Percentiles rank a stretch among this genome's conserved stretches.
These are phyloP conservation scores for Cerioporus squamosus DNA, from an alignment of 1,284 basidiomycete genomes.

Conservation along the genomic window DNA sequence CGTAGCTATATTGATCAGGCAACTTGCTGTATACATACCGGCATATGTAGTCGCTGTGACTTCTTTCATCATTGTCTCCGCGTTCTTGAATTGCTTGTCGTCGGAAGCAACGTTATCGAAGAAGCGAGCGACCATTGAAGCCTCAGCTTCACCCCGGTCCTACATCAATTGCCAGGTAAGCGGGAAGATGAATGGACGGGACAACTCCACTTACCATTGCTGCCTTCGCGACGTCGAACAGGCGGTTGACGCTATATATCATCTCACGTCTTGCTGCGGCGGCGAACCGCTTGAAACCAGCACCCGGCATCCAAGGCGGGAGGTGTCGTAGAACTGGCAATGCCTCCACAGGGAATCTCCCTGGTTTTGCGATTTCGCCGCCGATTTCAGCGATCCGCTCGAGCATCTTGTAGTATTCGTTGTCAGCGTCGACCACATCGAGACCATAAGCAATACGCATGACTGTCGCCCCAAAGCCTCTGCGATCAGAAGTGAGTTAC, in stretches of 20 bases:
- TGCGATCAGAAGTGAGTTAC: background rate
- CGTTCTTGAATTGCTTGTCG: background rate
- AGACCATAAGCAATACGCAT: slow-evolving; percentile 5
- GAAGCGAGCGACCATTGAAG: background rate
- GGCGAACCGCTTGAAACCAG: slow-evolving; percentile 14
- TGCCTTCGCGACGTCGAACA: background rate
- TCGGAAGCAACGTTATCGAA: background rate
- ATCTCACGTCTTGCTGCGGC: background rate
- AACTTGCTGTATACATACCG: background rate
- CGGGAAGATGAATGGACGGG: background rate
- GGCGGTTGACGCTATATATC: background rate
- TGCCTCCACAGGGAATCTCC: slow-evolving; percentile 4
- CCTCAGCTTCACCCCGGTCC: background rate
- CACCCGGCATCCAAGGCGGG: slow-evolving; percentile 11
- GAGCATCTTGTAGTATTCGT: slow-evolving; percentile 8
- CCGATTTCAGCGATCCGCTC: background rate
- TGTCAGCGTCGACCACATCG: slow-evolving; percentile 14
- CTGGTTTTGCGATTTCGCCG: background rate
- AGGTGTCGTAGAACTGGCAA: slow-evolving; percentile 6
- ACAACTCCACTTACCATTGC: background rate
- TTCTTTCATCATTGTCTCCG: background rate
- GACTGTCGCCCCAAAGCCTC: slow-evolving; percentile 1
- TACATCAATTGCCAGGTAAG: background rate
- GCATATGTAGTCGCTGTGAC: background rate
- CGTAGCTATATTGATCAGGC: no score